phyloP scores from a whole-genome alignment of 1,284 basidiomycete genomes.

The Leccinum cinnamomeum region DNA sequence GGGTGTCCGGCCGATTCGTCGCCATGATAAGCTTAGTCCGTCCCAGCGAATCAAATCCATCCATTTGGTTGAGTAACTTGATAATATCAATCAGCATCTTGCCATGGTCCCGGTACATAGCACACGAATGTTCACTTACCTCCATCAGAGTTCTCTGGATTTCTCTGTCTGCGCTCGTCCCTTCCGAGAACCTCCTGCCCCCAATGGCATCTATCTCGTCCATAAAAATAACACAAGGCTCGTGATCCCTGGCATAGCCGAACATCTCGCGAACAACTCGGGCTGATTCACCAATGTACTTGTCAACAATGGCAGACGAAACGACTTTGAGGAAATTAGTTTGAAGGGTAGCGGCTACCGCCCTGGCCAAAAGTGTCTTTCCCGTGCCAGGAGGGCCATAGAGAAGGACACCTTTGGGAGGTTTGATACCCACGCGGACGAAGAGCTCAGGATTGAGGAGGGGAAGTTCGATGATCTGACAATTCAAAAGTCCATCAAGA shows the following conservation, averaged over 20 bases:
- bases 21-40: conserved; percentile 99
- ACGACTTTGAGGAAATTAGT: conserved; percentile 99
- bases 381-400: conserved; percentile 96
- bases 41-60: conserved; percentile 97
- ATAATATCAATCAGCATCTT: conserved; percentile 1
- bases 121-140: conserved; percentile 44
- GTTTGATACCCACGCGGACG: conserved; percentile 92
- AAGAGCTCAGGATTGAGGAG: conserved; percentile 96
- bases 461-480: conserved; percentile 92
- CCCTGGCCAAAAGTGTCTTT: conserved; percentile 94
- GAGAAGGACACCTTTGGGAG: conserved; percentile 90
- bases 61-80: conserved; percentile 99
- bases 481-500: neutral
- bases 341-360: conserved; percentile 93
- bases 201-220: conserved; percentile 99
- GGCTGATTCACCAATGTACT: conserved; percentile 98
- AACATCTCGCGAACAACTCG: conserved; percentile 98
- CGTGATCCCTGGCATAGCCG: conserved; percentile 94
- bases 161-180: conserved; percentile 97
- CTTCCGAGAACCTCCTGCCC: conserved; percentile 95
- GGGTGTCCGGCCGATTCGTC: conserved; percentile 94
- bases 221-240: conserved; percentile 99
- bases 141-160: conserved; percentile 99
- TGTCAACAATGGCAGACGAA: conserved; percentile 99
- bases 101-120: neutral